Base-by-base conservation (phyloP, 2,329 filamentous ascomycete species). In the Phialemonium atrogriseum region DNA sequence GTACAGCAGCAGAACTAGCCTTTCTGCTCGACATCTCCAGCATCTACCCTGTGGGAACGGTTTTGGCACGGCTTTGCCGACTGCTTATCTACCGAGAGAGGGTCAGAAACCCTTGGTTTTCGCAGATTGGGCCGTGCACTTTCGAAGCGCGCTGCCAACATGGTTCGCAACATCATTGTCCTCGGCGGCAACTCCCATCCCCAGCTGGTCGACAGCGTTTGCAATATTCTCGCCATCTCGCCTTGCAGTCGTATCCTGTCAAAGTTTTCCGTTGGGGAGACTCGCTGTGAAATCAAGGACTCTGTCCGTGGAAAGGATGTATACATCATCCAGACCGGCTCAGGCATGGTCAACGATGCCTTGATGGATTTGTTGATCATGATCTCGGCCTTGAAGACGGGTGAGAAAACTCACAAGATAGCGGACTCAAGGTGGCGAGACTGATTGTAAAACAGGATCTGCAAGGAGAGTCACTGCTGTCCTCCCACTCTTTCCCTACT, bases 301-400 rank as follows among this genome's bases (percentile, higher is more conserved):
- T 94, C 87, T 8, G 89, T 98, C 31, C 82, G 91, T 47, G 91
- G 85, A 46, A 98, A 98, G 60, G 91, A 98, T 74, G 91, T 95
- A 54, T 98, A 93, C 64, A 95, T 98, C 54, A 84, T 98, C 50
- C 91, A 96, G 60, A 88, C 85, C 24, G 86, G 85, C 45, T 83
- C 83, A 45, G 86, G 86, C 39, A 82, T 82, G 47, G 86, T 95
- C 62, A 96, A 96, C 56, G 91, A 96, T 62, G 80, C 94, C 62
- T 76, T 98, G 43, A 82, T 98, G 64, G 91, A 98, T 57, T 79
- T 96, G 30, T 84, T 94, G 58, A 95, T 96, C 63, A 94, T 91
- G 65, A 89, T 96, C 48, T 94, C 86, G 16, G 91, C 91, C 39
- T 96, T 91, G 77, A 94, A 95, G 63, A 78, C 43, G n/a, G 49